Percentiles rank a stretch among this genome's conserved stretches.
These are phyloP conservation scores for Botrytis galanthina DNA, from an alignment of 2,329 filamentous ascomycete genomes.

Conservation along the genomic window DNA sequence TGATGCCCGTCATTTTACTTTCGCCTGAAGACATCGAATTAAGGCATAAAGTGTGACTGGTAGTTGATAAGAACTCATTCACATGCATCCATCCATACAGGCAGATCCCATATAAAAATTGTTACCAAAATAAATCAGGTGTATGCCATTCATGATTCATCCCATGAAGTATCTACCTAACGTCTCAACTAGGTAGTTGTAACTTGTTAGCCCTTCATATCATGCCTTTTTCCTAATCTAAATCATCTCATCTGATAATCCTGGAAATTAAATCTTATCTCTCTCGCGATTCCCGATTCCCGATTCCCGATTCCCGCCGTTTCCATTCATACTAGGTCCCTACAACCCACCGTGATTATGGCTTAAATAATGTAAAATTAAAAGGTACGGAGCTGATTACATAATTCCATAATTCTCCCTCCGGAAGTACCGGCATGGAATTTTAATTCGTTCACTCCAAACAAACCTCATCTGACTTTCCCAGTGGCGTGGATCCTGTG, in stretches of 20 bases:
- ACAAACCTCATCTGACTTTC: constrained; percentile 8
- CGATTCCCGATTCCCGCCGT: neutral
- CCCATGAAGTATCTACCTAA: too few relatives aligned
- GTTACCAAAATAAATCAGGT: neutral
- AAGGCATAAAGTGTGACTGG: neutral
- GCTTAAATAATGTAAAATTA: neutral
- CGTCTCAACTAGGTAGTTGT: neutral
- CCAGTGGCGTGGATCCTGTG: constrained; percentile 16
- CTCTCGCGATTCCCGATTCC: neutral
- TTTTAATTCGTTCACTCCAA: constrained; percentile 3
- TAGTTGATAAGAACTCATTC: neutral
- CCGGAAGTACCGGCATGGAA: constrained; percentile 6
- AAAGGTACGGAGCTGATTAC: neutral
- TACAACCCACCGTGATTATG: neutral
- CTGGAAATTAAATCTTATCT: neutral
- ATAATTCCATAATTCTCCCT: neutral
- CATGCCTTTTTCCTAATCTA: neutral
- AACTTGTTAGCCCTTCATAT: neutral
- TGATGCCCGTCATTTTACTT: neutral
- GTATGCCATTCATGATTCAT: neutral
- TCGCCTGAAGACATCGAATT: neutral
- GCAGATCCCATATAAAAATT: neutral
- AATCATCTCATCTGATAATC: neutral
- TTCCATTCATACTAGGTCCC: neutral
- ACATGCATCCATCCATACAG: neutral